Evolutionary conservation across 2,329 filamentous ascomycete species (phyloP).

Genomic region (Colletotrichum plurivorum): DNA sequence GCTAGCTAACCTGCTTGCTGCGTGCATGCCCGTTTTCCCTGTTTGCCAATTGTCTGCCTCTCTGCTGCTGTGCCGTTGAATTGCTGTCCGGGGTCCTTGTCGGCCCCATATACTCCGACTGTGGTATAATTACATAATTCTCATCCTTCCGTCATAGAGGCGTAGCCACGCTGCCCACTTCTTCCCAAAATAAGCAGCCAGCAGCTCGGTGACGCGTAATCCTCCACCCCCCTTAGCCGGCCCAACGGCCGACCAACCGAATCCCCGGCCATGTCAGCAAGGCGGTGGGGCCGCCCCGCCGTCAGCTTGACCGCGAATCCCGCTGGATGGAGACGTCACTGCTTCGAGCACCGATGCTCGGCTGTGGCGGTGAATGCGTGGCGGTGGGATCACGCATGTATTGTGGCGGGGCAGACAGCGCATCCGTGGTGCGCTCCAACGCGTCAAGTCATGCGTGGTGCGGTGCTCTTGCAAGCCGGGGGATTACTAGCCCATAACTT

Average conservation of each 20-base stretch:
- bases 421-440: neutral
- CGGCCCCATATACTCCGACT: slow-evolving; percentile 10
- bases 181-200: slow-evolving; percentile 30
- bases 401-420: slow-evolving; percentile 27
- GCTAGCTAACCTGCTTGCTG: neutral
- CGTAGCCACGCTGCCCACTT: slow-evolving; percentile 9
- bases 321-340: slow-evolving; percentile 12
- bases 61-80: neutral
- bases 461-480: neutral
- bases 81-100: neutral
- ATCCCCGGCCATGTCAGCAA: slow-evolving; percentile 27
- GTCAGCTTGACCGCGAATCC: slow-evolving; percentile 16
- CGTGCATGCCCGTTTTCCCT: slow-evolving; percentile 19
- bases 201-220: slow-evolving; percentile 36
- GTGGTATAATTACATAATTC: slow-evolving; percentile 37
- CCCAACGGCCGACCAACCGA: slow-evolving; percentile 12
- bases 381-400: neutral
- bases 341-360: neutral
- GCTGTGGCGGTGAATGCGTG: slow-evolving; percentile 36
- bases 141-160: slow-evolving; percentile 6
- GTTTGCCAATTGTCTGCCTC: slow-evolving; percentile 6
- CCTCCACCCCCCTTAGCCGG: neutral
- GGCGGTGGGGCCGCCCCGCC: neutral
- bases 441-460: slow-evolving; percentile 3
- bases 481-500: slow-evolving; percentile 38